Base-by-base conservation (phyloP, 352 stramenopile genomes). In the Pythium pyrilobum region DNA sequence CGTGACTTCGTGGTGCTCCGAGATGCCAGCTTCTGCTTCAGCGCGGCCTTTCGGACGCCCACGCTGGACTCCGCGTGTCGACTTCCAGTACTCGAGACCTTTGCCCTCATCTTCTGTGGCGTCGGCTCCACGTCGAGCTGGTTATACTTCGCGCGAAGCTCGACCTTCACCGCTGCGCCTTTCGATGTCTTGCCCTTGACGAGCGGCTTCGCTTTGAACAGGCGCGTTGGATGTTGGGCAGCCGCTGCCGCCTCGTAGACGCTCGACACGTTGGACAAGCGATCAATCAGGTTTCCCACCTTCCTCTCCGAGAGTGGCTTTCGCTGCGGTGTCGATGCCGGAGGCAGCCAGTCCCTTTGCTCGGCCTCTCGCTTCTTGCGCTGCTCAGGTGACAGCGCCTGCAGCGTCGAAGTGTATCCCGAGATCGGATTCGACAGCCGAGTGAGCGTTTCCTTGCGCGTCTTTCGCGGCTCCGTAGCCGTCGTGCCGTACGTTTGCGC, bases 401-500 rank as follows among this genome's bases (percentile, higher is more conserved):
- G 66, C 8, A 91, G 48, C 10, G 78, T 89, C 25, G 78, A 87
- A 10, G 76, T 72, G 54, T 83, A 66, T 1, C 81, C 76, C n/a
- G 68, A 61, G 38, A 91, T 85, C 20, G 81, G 81, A 52, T 91
- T 87, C 12, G 81, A 67, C 1, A 91, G 67, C 2, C 81, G 72
- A 20, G 79, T 48, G 7, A 89, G 65, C 9, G 81, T 91, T 41
- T 78, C 66, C 34, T 80, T 81, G 9, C 73, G 67, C 7, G 74
- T 62, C 38, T 83, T 85, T 37, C 71, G 58, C 15, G 67, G 65
- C n/a, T 66, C 64, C 7, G 49, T 51, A 20, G 59, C 64, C 7
- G 63, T 69, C 2, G 77, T 89, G 15, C 81, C 81, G 47, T 92
- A 92, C 12, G 64, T 77, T 25, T 64, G 69, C 49, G 81, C 77